Evolutionary conservation across 169 alveolate species (phyloP), one percentile per base, ranked within the genome.

Genomic region (Plasmodium cynomolgi): DNA sequence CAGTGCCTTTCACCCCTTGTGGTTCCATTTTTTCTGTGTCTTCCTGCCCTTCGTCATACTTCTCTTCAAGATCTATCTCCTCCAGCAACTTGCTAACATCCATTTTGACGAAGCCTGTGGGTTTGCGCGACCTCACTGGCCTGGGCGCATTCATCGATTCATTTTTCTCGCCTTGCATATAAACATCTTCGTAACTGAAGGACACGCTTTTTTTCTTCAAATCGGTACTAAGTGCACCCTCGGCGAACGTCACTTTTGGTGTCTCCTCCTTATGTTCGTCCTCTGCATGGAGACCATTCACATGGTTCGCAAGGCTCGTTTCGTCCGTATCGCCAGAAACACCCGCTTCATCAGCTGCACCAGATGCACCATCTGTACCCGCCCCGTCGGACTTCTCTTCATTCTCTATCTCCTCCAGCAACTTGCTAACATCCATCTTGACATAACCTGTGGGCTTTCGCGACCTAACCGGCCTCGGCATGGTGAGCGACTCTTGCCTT

Each of bases 391-490:
- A 31, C 20, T 74, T 58, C 13, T 75, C 93, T 4, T 31, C 81
- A 26, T 81, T 47, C 3, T 81, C 75, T 81, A 81, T 47, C 37
- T 81, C 86, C 41, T 81, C 73, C 50, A 81, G 72, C 15, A 83
- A 33, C 26, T 83, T 83, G 7, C 34, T 56, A 11, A 83, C 13
- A 33, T 83, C 91, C 83, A 72, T 72, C 33, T 88, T 88, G 41
- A 88, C 90, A 58, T 26, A 88, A 1, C 88, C 93, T 2, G 93
- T 88, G 34, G 93, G 93, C 37, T 88, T 88, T 15, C 93, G 88
- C 3, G 93, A 20, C 37, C 93, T 88, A 7, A 79, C 83, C 2
- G 93, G 73, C 50, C 90, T 88, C 8, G 82, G 83, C 20, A 47
- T n/a, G 29, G 9, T 77, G 20, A 58, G 26, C 6, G 93, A 62